Conservation (phyloP, 2,329 filamentous ascomycete genomes). For the Hyphodiscus sp. region DNA sequence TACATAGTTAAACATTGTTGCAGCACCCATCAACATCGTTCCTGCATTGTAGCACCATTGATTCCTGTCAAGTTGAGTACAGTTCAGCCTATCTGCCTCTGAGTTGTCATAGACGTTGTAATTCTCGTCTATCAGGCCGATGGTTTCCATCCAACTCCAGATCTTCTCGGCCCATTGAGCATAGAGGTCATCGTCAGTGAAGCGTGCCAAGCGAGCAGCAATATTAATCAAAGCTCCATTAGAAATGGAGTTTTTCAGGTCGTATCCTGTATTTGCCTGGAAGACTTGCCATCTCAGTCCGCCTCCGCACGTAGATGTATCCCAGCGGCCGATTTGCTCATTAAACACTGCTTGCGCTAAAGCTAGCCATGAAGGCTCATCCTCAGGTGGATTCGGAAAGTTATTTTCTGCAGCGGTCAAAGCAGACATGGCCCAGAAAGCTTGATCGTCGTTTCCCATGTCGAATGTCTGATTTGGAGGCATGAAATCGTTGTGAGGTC, state of each 20-base stretch:
- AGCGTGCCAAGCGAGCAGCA: constrained; percentile 61
- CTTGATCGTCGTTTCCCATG: constrained; percentile 52
- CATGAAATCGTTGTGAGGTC: constrained; percentile 67
- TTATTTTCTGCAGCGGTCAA: constrained; percentile 64
- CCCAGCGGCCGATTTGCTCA: constrained; percentile 67
- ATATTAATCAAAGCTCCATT: constrained; percentile 55
- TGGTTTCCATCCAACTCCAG: constrained; percentile 59
- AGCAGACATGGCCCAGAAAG: constrained; percentile 64
- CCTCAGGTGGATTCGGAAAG: constrained; percentile 46
- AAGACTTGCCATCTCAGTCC: constrained; percentile 81
- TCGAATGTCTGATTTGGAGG: constrained; percentile 57
- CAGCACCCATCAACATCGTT: constrained; percentile 53
- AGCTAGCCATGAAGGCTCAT: constrained; percentile 58
- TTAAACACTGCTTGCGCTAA: constrained; percentile 77
- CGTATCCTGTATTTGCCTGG: constrained; percentile 71
- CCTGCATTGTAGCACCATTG: constrained; percentile 66
- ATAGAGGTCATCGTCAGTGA: constrained; percentile 73
- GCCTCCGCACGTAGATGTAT: constrained; percentile 56
- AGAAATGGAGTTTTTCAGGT: constrained; percentile 64
- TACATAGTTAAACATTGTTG: constrained; percentile 41
- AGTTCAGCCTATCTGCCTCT: constrained; percentile 43
- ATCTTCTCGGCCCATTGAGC: constrained; percentile 64
- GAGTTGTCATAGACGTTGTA: constrained; percentile 53
- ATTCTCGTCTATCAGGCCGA: constrained; percentile 50
- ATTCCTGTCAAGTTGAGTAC: constrained; percentile 48